Evolutionary conservation across 345 rosid genomes (phyloP).

Genomic region (Eucalyptus cloeziana): DNA sequence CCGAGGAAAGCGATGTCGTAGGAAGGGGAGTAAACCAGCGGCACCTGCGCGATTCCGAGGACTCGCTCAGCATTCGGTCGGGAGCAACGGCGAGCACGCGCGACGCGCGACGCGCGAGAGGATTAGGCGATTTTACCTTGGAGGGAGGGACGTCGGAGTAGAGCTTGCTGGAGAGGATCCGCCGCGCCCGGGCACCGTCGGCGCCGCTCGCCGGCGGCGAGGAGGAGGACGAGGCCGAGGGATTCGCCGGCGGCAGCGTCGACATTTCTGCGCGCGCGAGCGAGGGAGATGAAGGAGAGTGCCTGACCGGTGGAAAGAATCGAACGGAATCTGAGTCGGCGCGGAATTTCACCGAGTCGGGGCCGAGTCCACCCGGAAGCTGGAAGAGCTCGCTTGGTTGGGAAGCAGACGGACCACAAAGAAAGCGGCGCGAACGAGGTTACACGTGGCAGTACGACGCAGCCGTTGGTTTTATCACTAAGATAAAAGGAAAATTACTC

Average conservation of each 20-base stretch:
- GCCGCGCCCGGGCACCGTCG: conserved; percentile 38
- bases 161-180: conserved; percentile 73
- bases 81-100: not conserved
- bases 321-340: not conserved
- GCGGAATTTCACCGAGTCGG: not conserved
- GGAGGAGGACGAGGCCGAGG: not conserved
- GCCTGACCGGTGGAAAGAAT: not conserved
- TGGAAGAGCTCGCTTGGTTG: not conserved
- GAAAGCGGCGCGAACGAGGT: not conserved
- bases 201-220: conserved; percentile 19
- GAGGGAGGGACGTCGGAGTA: conserved; percentile 41
- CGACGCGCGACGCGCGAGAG: not conserved
- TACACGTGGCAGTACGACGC: not conserved
- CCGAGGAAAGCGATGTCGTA: conserved; percentile 68
- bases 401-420: not conserved
- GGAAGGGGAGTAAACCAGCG: conserved; percentile 59
- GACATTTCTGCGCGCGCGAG: not conserved
- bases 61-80: not conserved
- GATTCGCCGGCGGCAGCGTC: not conserved
- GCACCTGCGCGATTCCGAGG: not conserved
- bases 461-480: not conserved
- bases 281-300: not conserved
- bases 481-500: too few species aligned
- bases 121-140: conserved; percentile 17
- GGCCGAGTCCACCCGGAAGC: not conserved